These are phyloP conservation scores for Prillingera fragicola DNA, from an alignment of 1,284 basidiomycete species.

Conservation along the genomic window DNA sequence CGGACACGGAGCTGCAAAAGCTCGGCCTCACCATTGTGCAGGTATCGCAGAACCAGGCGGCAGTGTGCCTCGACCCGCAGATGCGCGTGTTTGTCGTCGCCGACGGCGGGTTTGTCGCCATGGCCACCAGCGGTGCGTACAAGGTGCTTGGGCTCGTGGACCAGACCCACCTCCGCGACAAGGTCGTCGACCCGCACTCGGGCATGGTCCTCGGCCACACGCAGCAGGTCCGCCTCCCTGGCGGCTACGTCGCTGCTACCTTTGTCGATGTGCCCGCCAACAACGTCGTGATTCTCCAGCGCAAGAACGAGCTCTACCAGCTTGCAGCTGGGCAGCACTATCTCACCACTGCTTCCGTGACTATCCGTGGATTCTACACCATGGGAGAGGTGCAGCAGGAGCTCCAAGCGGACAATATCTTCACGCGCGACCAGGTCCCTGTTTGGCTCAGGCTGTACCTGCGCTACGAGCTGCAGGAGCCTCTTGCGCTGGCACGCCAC, in stretches of 20 bases:
- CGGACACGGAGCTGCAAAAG: constrained; percentile 7
- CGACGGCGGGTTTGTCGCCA: constrained; percentile 15
- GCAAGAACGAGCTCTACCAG: constrained; percentile 11
- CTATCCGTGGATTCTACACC: constrained; percentile 11
- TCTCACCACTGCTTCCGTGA: constrained; percentile 8
- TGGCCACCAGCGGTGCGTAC: constrained; percentile 15
- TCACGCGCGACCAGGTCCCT: constrained; percentile 17
- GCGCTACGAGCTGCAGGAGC: constrained; percentile 12
- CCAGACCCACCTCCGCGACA: constrained; percentile 13
- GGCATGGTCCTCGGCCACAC: constrained; percentile 8
- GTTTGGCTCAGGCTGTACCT: constrained; percentile 18
- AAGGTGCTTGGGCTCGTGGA: constrained; percentile 15
- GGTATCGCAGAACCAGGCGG: constrained; percentile 17
- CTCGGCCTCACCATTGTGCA: constrained; percentile 16
- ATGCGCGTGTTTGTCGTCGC: constrained; percentile 14
- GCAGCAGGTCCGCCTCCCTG: constrained; percentile 10
- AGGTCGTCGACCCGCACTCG: constrained; percentile 7
- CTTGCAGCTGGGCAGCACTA: constrained; percentile 16
- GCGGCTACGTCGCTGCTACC: constrained; percentile 12
- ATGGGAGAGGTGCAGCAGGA: constrained; percentile 16
- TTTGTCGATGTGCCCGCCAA: constrained; percentile 17
- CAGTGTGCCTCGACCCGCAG: constrained; percentile 15
- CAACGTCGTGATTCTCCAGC: constrained; percentile 15
- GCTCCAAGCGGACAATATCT: constrained; percentile 13
- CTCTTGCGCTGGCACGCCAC: constrained; percentile 11